Percentiles rank a stretch among this genome's conserved stretches.
Evolutionary conservation across 1,139 yeast species (phyloP).

Genomic region (Pichia sp.): DNA sequence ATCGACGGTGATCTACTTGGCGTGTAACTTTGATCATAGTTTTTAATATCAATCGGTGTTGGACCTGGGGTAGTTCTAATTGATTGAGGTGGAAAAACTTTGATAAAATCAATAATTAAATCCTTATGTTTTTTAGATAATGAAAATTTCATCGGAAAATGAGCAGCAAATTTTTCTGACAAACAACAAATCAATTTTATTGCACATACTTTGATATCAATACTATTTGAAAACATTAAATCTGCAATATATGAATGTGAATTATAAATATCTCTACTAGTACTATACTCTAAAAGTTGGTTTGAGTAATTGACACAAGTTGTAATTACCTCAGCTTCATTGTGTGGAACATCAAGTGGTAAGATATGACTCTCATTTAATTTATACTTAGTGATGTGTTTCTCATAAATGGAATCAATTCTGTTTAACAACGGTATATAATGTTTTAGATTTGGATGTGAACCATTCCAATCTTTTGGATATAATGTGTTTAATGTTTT

Average conservation of each 20-base stretch:
- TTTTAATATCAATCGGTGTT: conserved; percentile 11
- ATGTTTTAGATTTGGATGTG: conserved; percentile 48
- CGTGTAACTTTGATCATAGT: background rate
- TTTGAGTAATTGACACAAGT: conserved; percentile 58
- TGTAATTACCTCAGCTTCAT: conserved; percentile 43
- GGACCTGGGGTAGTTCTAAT: conserved; percentile 31
- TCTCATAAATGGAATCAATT: conserved; percentile 62
- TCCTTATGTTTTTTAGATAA: conserved; percentile 35
- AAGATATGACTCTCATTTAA: conserved; percentile 43
- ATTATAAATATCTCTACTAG: conserved; percentile 60
- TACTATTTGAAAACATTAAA: conserved; percentile 49
- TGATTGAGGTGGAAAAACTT: conserved; percentile 46
- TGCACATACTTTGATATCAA: conserved; percentile 55
- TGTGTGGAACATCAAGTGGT: conserved; percentile 38
- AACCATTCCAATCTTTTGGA: conserved; percentile 33
- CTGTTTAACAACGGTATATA: conserved; percentile 76
- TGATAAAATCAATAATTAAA: conserved; percentile 46
- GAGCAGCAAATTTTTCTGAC: conserved; percentile 37
- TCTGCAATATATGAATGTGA: conserved; percentile 58
- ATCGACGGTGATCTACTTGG: background rate
- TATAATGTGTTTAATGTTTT: conserved; percentile 23
- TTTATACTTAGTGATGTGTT: conserved; percentile 47
- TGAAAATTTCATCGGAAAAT: conserved; percentile 20
- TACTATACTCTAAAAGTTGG: conserved; percentile 61
- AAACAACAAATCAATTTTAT: conserved; percentile 44